Conservation (phyloP, 2,329 filamentous ascomycete species). For the Herpotrichia juniperi region DNA sequence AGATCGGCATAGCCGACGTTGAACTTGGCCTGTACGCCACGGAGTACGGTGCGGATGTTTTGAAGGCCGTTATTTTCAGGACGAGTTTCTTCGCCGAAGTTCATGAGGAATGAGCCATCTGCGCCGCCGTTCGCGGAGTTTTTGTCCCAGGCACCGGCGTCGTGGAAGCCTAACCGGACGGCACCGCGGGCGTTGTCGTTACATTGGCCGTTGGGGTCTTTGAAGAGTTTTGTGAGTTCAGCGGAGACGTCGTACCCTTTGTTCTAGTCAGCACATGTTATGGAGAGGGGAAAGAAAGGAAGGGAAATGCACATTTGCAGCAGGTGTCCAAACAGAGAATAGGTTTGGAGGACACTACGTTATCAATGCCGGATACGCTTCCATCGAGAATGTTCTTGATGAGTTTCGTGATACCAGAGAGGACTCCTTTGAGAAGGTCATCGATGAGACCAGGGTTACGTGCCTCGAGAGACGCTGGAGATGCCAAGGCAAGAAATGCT, state of each 20-base stretch:
- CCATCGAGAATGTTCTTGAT: constrained; percentile 38
- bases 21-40: constrained; percentile 48
- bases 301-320: constrained; percentile 32
- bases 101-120: constrained; percentile 50
- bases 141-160: constrained; percentile 44
- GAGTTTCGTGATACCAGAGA: constrained; percentile 21
- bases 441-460: constrained; percentile 30
- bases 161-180: constrained; percentile 43
- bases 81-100: constrained; percentile 43
- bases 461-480: constrained; percentile 28
- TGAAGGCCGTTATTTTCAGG: constrained; percentile 54
- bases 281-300: background rate
- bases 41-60: constrained; percentile 47
- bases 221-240: constrained; percentile 34
- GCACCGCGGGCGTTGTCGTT: constrained; percentile 43
- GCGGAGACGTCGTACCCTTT: constrained; percentile 41
- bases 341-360: constrained; percentile 28
- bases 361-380: constrained; percentile 29
- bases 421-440: constrained; percentile 25
- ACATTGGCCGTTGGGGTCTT: constrained; percentile 30
- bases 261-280: background rate
- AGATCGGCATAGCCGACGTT: constrained; percentile 60
- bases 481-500: constrained; percentile 20
- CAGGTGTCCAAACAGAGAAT: constrained; percentile 32
- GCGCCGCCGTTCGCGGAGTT: constrained; percentile 45